phyloP scores from a whole-genome alignment of 2,329 filamentous ascomycete species.

The Cadophora gregata region DNA sequence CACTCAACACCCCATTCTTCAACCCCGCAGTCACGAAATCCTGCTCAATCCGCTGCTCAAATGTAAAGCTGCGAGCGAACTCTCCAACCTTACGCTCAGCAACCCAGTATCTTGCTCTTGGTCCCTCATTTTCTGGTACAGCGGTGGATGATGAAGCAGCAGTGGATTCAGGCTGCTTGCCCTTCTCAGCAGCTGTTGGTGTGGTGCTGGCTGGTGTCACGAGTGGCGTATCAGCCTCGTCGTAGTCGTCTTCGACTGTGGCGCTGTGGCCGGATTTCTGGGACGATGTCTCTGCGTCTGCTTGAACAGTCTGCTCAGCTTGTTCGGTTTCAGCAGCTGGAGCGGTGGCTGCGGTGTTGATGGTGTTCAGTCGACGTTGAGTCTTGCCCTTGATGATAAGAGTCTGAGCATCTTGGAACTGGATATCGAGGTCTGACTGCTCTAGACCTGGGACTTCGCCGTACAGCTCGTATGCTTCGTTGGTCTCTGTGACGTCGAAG shows the following conservation, averaged over 20 bases:
- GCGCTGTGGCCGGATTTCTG: constrained; percentile 37
- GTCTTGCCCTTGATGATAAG: constrained; percentile 67
- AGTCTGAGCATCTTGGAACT: constrained; percentile 79
- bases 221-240: constrained; percentile 36
- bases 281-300: constrained; percentile 38
- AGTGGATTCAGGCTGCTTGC: constrained; percentile 44
- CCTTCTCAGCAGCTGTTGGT: constrained; percentile 47
- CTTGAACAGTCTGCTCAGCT: constrained; percentile 54
- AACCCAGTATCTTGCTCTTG: constrained; percentile 70
- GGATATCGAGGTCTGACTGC: constrained; percentile 74
- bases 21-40: constrained; percentile 65
- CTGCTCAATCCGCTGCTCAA: constrained; percentile 67
- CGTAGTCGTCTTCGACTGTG: constrained; percentile 39
- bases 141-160: constrained; percentile 39
- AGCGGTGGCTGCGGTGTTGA: constrained; percentile 62
- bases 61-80: constrained; percentile 71
- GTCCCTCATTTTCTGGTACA: constrained; percentile 46
- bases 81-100: constrained; percentile 68
- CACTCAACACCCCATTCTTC: constrained; percentile 67
- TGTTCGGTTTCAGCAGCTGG: constrained; percentile 53
- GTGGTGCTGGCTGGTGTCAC: constrained; percentile 28
- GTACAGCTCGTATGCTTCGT: constrained; percentile 73
- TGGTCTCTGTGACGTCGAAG: constrained; percentile 78
- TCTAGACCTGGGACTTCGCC: constrained; percentile 78
- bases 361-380: constrained; percentile 38